Percentiles rank a stretch among this genome's conserved stretches.
These are phyloP conservation scores for Lecanicillium sp. DNA, from an alignment of 2,329 filamentous ascomycete species.

Conservation along the genomic window DNA sequence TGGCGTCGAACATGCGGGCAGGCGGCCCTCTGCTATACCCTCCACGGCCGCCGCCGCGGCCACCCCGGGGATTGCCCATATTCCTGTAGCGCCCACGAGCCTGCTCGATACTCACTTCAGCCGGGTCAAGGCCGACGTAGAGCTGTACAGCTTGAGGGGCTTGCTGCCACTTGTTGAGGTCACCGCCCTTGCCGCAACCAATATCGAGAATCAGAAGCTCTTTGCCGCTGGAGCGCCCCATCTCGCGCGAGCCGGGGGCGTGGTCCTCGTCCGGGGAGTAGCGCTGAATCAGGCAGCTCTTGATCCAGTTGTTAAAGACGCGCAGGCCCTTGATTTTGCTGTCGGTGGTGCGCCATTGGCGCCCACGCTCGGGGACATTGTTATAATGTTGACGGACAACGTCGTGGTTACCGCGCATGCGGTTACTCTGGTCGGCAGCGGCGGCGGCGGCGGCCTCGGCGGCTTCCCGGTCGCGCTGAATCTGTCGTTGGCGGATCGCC, in stretches of 20 bases:
- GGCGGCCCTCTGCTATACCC: slow-evolving; percentile 35
- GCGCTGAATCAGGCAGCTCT: slow-evolving; percentile 94
- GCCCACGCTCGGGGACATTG: slow-evolving; percentile 83
- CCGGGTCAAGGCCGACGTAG: slow-evolving; percentile 91
- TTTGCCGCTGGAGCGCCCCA: slow-evolving; percentile 44
- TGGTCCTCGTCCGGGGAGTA: slow-evolving; percentile 80
- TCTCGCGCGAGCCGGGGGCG: slow-evolving; percentile 52
- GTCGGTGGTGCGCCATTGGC: slow-evolving; percentile 91
- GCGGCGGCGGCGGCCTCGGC: slow-evolving; percentile 31
- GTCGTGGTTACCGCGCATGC: slow-evolving; percentile 60
- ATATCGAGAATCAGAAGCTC: slow-evolving; percentile 82
- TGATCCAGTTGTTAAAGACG: slow-evolving; percentile 98
- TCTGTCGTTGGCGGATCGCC: slow-evolving; percentile 57
- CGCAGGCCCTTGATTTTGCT: slow-evolving; percentile 92
- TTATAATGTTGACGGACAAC: slow-evolving; percentile 95
- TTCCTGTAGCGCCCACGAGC: slow-evolving; percentile 75
- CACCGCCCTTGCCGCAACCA: slow-evolving; percentile 94
- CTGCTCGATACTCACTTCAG: slow-evolving; percentile 86
- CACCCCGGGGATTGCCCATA: slow-evolving; percentile 57
- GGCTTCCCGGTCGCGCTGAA: slow-evolving; percentile 47
- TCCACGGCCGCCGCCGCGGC: slow-evolving; percentile 47
- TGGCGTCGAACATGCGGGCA: slow-evolving; percentile 65
- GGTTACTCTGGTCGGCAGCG: slow-evolving; percentile 32
- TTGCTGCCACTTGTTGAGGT: slow-evolving; percentile 92
- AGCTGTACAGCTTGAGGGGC: slow-evolving; percentile 86